Evolutionary conservation across 345 rosid genomes (phyloP), one percentile per base, ranked within the genome.

Genomic region (Eucalyptus marginata): DNA sequence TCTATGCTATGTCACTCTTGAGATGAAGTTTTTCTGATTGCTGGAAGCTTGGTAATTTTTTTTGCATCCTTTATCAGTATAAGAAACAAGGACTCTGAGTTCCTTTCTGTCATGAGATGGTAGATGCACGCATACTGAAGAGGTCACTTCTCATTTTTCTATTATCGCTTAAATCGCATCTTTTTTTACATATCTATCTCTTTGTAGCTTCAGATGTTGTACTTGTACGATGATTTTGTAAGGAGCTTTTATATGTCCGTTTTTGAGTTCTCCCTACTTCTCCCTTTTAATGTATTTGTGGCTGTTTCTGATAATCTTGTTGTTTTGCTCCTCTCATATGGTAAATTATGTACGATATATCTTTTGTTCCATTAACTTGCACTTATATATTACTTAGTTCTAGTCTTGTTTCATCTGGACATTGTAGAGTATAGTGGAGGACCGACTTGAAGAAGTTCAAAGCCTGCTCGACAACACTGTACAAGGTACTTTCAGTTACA

Each of bases 401-500:
- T 46, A 10, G 46, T 89, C 86, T 90, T 90, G 49, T 91, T 92
- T 89, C 88, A 87, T 89, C 86, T 94, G 91, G 90, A 86, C 64
- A 86, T 89, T 93, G 89, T 90, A 97, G 99, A 90, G 92, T 66
- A 51, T 90, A 89, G 92, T 94, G 94, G 94, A 94, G 88, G 93
- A 93, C 88, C 94, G 66, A 89, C 91, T 91, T 90, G 94, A 89
- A 89, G 98, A 94, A 93, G 88, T 93, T 90, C 95, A 96, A 87
- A 92, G 92, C 91, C 98, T 97, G 91, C 95, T 97, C 86, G 98
- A 97, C 90, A 94, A 94, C 91, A 93, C 98, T 33, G 93, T 95
- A 85, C 97, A 97, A 96, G 99, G 99, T 97, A 93, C 76, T 89
- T 27, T 87, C 27, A 86, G 40, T 68, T 68, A 31, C 22, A 8